Evolutionary conservation across 2,329 filamentous ascomycete species (phyloP), one percentile per base, ranked within the genome.

Genomic region (Cladorrhinum sp.): DNA sequence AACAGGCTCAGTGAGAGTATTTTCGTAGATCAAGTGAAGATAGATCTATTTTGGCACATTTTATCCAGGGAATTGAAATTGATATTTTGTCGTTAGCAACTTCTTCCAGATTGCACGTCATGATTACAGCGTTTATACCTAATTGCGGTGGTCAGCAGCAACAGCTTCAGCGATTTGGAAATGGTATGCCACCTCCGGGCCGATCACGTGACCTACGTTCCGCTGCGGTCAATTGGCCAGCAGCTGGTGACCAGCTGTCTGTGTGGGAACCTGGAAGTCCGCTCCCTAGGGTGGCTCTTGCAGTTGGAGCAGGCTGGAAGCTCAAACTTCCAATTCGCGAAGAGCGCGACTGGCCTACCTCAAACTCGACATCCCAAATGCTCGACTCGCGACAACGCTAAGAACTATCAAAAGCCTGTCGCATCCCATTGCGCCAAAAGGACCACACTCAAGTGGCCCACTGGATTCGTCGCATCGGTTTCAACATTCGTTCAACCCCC

Each of bases 271-370:
- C 26, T 28, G 26, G 26, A n/a, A n/a, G n/a, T n/a, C n/a, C n/a
- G n/a, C n/a, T n/a, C n/a, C n/a, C n/a, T n/a, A n/a, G n/a, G n/a
- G n/a, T n/a, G n/a, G n/a, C n/a, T n/a, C n/a, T n/a, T n/a, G 10
- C 14, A 42, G 36, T 12, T n/a, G 16, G 36, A 42, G 36, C n/a
- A n/a, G n/a, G n/a, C n/a, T n/a, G n/a, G 16, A 39, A 18, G 46
- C 30, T 24, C 23, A 28, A 30, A 16, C 21, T 16, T 48, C 42
- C 51, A 20, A 55, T 61, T 64, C 62, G 60, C 60, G 62, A 64
- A 63, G 59, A 60, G 61, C 63, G 63, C 63, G 63, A 58, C 61
- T 57, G 36, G n/a, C 42, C 42, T 12, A 16, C n/a, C 60, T 30
- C 55, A 61, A 58, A 61, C n/a, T 55, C 33, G 12, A 33, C 52